A percentile compares a stretch with the other conserved stretches of the same genome.
phyloP scores from a whole-genome alignment of 1,139 yeast species.

The Nakaseomyces nivariensis region DNA sequence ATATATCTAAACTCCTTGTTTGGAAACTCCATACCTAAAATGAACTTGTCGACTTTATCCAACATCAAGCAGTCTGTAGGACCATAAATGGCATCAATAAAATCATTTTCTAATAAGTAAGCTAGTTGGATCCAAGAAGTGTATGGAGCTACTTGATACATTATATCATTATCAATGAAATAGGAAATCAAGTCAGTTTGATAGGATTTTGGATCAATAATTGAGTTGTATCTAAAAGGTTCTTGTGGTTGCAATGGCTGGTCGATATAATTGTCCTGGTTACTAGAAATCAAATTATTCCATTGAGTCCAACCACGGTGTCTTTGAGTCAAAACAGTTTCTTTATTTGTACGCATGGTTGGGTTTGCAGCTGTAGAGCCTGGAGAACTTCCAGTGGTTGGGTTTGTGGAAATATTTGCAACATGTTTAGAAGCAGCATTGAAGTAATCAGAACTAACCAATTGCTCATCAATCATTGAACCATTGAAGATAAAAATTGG shows the following conservation, averaged over 20 bases:
- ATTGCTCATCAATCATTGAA: constrained; percentile 28
- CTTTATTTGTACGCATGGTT: constrained; percentile 14
- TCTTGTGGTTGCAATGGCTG: constrained; percentile 29
- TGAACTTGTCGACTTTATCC: constrained; percentile 56
- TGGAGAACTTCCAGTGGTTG: constrained; percentile 2
- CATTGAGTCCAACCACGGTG: constrained; percentile 31
- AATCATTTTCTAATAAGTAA: constrained; percentile 44
- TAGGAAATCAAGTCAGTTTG: constrained; percentile 47
- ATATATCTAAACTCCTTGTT: constrained; percentile 53
- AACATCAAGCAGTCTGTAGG: constrained; percentile 69
- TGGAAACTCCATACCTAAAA: constrained; percentile 61
- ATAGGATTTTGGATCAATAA: constrained; percentile 35
- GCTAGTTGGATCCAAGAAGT: constrained; percentile 74
- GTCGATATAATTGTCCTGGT: constrained; percentile 30
- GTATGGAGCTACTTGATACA: constrained; percentile 74
- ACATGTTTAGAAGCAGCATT: constrained; percentile 18
- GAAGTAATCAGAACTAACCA: constrained; percentile 19
- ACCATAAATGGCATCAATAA: constrained; percentile 72
- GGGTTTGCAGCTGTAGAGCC: constrained; percentile 6
- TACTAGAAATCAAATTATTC: constrained; percentile 20
- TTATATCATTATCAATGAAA: constrained; percentile 48
- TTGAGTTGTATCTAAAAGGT: constrained; percentile 28
- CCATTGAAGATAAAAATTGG: constrained; percentile 75
- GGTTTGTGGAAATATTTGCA: constrained; percentile 9
- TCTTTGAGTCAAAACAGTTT: constrained; percentile 24